These are phyloP conservation scores for Candida alai DNA, from an alignment of 805 yeast species.

Conservation along the genomic window DNA sequence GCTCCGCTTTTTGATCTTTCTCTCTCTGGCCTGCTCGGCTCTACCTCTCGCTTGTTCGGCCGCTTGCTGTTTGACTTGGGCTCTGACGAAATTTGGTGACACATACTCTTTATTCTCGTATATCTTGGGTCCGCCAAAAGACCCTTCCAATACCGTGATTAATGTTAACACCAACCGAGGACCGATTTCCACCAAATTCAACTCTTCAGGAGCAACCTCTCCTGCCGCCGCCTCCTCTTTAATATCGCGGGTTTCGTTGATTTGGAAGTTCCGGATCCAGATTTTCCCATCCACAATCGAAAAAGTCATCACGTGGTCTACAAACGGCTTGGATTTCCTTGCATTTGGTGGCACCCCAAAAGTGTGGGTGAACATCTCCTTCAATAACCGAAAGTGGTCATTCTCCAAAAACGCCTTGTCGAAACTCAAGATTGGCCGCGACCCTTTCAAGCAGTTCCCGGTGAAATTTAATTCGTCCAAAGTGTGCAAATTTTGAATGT, in stretches of 20 bases:
- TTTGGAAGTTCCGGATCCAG: conserved; percentile 95
- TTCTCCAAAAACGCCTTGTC: conserved; percentile 69
- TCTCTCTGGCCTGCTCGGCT: conserved; percentile 71
- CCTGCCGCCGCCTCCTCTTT: conserved; percentile 52
- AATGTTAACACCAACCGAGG: conserved; percentile 93
- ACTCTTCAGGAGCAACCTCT: conserved; percentile 47
- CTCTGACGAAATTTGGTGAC: conserved; percentile 91
- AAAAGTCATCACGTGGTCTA: conserved; percentile 93
- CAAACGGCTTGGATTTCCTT: conserved; percentile 88
- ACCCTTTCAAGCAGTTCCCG: conserved; percentile 93
- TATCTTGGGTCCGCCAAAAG: conserved; percentile 96
- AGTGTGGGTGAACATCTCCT: conserved; percentile 49
- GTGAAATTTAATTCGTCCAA: conserved; percentile 94
- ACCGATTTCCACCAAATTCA: conserved; percentile 89
- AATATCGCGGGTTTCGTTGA: conserved; percentile 59
- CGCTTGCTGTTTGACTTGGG: conserved; percentile 75
- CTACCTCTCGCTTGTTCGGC: conserved; percentile 78
- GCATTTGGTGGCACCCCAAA: conserved; percentile 96
- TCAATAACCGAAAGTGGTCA: conserved; percentile 66
- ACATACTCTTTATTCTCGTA: conserved; percentile 96
- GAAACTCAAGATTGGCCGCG: conserved; percentile 89
- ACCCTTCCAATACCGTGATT: conserved; percentile 89
- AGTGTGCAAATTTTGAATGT: conserved; percentile 91
- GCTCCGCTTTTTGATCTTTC: conserved; percentile 73
- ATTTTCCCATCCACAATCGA: conserved; percentile 88